phyloP scores from a whole-genome alignment of 192 early-diverging fungal species.

The Backusella mclennaniae region DNA sequence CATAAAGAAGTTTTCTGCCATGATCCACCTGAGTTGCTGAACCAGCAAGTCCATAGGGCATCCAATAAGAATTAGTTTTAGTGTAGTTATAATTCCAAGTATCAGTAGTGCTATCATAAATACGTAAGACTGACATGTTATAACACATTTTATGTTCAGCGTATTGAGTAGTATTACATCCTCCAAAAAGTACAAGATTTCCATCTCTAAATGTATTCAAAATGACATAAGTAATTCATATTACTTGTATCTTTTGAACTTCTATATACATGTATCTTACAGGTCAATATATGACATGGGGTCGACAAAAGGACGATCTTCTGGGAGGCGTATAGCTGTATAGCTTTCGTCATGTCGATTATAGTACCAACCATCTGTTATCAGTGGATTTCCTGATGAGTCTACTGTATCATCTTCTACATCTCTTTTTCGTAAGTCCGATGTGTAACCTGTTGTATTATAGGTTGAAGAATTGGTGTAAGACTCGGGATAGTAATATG shows the following conservation, averaged over 20 bases:
- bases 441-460: not conserved
- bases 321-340: not conserved
- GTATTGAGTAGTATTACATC: not conserved
- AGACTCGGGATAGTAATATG: not conserved
- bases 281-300: not conserved
- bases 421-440: not conserved
- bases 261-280: not conserved
- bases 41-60: not conserved
- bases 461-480: not conserved
- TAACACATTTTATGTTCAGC: not conserved
- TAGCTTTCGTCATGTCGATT: not conserved
- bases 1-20: not conserved
- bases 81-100: not conserved
- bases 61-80: not conserved
- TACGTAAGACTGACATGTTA: not conserved
- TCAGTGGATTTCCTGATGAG: not conserved
- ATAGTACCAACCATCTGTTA: not conserved
- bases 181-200: not conserved
- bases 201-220: not conserved
- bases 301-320: not conserved
- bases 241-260: not conserved
- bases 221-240: not conserved
- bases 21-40: not conserved
- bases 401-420: not conserved
- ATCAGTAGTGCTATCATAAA: not conserved